Base-by-base conservation (phyloP, 1,284 basidiomycete genomes). In the Pascua guehoae region DNA sequence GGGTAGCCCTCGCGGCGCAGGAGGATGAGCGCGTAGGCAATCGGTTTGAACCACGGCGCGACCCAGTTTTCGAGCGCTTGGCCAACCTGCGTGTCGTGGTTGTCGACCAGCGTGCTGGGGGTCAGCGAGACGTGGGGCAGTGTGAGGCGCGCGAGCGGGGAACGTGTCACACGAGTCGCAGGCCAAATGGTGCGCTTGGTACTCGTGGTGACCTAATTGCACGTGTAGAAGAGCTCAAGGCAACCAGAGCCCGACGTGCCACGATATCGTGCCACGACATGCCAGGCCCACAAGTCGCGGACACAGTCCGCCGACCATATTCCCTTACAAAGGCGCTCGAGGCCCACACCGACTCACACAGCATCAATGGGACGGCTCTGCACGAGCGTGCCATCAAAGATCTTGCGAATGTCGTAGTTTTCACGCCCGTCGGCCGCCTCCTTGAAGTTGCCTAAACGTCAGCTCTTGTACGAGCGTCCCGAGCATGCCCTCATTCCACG, bases 1-100 rank as follows among this genome's bases (percentile, higher is more conserved):
- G 94, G 94, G 74, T 93, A 86, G n/a, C 94, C 94, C 55, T 84
- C 81, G 17, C 81, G 79, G 59, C 91, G 85, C 43, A 96, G 81
- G 41, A 97, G 81, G 70, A 95, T 94, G 51, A 97, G 75, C 1
- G 91, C 85, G 74, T 97, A 96, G 2, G 82, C 83, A 7, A 85
- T 72, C 0, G 83, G 83, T 65, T 84, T 84, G 78, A 84, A 85
- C 50, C 72, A 70, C 0, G 81, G 71, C 5, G 78, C 77, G 5
- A 85, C 81, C 71, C 80, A 81, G 53, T 79, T 79, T 60, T 84
- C 78, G 48, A 84, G 78, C 4, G 82, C 76, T 69, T 82, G 80
- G 14, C 80, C 80, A 41, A 79, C 67, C 73, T 83, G 83, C 14
- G 81, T 82, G 63, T 82, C 81, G 65, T 80, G 78, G 66, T 83